A percentile compares a stretch with the other conserved stretches of the same genome.
phyloP scores from a whole-genome alignment of 331 rosid species.

The Spiraea crenata region DNA sequence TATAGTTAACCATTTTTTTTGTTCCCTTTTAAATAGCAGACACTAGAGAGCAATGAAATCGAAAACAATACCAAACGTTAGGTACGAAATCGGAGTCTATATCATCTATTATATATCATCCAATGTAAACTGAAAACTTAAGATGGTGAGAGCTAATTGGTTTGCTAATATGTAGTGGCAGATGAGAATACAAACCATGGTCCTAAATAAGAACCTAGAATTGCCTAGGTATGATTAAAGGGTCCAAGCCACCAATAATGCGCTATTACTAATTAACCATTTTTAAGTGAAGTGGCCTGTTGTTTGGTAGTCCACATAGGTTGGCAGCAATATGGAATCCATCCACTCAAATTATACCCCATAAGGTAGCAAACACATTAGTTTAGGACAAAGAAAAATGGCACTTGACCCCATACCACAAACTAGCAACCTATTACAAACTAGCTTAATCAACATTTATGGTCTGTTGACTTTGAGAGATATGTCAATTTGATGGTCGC shows the following conservation, averaged over 20 bases:
- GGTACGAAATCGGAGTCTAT: no score
- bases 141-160: no score
- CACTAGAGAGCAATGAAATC: no score
- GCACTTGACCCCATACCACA: not conserved
- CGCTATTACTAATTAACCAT: conserved; percentile 10
- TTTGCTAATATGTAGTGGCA: no score
- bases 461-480: not conserved
- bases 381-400: not conserved
- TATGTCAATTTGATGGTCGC: not conserved
- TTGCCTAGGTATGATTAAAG: not conserved
- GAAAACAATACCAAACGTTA: no score
- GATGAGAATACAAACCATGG: no score
- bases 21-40: no score
- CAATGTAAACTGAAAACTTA: no score
- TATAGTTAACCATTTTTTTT: no score
- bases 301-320: conserved; percentile 2
- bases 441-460: not conserved
- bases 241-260: conserved; percentile 10
- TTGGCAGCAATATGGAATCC: not conserved
- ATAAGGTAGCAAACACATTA: not conserved
- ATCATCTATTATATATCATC: no score
- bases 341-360: not conserved
- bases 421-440: not conserved
- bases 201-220: not conserved
- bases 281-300: conserved; percentile 4